Conservation (phyloP, 495 filamentous ascomycete genomes). For the Penicillium diatomitis region DNA sequence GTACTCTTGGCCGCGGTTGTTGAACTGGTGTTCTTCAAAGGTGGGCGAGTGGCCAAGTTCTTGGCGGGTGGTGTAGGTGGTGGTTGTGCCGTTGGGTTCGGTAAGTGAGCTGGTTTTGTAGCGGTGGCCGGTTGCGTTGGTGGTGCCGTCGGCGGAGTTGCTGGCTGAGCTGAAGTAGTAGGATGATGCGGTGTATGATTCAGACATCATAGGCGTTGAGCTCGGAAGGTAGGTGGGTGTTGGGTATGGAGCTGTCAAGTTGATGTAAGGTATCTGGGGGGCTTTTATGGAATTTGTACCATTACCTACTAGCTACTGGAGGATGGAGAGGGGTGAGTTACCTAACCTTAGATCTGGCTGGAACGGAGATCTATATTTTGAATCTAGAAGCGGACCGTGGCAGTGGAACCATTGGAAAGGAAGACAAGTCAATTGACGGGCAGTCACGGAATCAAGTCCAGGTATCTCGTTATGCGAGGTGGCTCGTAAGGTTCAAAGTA, state of each 20-base stretch:
- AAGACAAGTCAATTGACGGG: no score
- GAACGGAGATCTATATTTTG: no score
- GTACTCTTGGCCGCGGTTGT: constrained; percentile 27
- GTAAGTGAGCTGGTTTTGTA: constrained; percentile 29
- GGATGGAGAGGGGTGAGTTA: no score
- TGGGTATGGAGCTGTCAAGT: background rate
- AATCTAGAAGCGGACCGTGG: no score
- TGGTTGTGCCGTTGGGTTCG: constrained; percentile 26
- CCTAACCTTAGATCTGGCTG: no score
- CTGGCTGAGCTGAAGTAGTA: constrained; percentile 28
- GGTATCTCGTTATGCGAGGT: no score
- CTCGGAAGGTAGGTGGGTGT: background rate
- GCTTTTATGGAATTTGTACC: no score
- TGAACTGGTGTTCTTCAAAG: constrained; percentile 29
- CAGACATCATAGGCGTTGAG: constrained; percentile 9
- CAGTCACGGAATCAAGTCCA: no score
- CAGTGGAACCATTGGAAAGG: no score
- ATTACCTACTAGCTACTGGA: no score
- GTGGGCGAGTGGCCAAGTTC: constrained; percentile 27
- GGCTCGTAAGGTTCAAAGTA: no score
- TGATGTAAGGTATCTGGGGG: background rate
- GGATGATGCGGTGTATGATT: constrained; percentile 19
- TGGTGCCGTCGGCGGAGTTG: constrained; percentile 15
- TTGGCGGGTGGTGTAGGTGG: constrained; percentile 29
- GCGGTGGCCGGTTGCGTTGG: constrained; percentile 22